A percentile compares a stretch with the other conserved stretches of the same genome.
Conservation (phyloP, 1,284 basidiomycete species). For the Apiotrichum porosum region DNA sequence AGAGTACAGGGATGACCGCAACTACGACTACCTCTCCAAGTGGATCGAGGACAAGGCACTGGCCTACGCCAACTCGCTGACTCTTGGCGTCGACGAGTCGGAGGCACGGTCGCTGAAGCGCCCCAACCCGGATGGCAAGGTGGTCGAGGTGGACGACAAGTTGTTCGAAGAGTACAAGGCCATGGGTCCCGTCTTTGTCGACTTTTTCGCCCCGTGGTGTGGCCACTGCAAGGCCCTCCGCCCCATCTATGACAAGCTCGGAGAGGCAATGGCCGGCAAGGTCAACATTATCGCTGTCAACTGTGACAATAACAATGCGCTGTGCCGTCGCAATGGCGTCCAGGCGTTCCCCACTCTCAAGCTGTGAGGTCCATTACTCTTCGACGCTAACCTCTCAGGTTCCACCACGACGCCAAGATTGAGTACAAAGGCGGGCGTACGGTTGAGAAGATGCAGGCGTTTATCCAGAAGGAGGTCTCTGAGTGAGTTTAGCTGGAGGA, state of each 20-base stretch:
- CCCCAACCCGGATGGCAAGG: conserved; percentile 61
- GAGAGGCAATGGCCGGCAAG: conserved; percentile 60
- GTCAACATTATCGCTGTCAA: conserved; percentile 77
- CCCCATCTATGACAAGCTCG: conserved; percentile 68
- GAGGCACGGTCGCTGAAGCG: conserved; percentile 3
- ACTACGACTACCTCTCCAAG: conserved; percentile 53
- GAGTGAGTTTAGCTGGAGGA: background rate
- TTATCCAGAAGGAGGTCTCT: conserved; percentile 54
- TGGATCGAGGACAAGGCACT: conserved; percentile 53
- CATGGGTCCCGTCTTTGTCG: conserved; percentile 70
- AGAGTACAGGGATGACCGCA: conserved; percentile 57
- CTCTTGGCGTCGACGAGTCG: background rate
- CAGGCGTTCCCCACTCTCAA: conserved; percentile 73
- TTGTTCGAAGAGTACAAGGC: conserved; percentile 56
- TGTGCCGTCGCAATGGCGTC: conserved; percentile 65
- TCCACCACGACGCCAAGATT: conserved; percentile 1
- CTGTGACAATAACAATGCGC: conserved; percentile 65
- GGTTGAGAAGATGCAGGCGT: conserved; percentile 63
- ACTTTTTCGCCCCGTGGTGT: conserved; percentile 92
- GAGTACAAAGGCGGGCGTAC: conserved; percentile 69
- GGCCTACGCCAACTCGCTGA: conserved; percentile 32
- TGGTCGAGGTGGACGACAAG: conserved; percentile 56
- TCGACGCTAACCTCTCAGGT: background rate
- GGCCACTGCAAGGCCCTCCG: conserved; percentile 88
- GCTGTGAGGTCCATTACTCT: conserved; percentile 39